Percentiles rank a stretch among this genome's conserved stretches.
Conservation (phyloP, 2,329 filamentous ascomycete genomes). For the Lachnellula suecica region DNA sequence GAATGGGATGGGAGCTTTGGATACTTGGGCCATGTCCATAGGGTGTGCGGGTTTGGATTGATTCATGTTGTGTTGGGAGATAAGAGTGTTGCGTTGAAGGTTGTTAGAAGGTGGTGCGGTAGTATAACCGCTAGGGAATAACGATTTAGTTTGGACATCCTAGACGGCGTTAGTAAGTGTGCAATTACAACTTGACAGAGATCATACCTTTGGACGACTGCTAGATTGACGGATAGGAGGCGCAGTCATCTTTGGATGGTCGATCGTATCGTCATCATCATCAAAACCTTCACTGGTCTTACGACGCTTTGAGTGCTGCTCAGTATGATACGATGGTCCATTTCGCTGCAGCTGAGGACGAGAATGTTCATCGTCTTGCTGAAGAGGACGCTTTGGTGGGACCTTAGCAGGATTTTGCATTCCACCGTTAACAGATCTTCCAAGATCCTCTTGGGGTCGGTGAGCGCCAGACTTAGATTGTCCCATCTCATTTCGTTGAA, state of each 20-base stretch:
- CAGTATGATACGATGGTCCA: conserved; percentile 64
- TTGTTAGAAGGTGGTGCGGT: conserved; percentile 49
- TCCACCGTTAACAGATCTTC: conserved; percentile 58
- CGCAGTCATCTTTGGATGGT: conserved; percentile 69
- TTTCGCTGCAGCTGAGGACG: conserved; percentile 51
- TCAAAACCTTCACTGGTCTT: conserved; percentile 70
- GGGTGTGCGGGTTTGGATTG: conserved; percentile 66
- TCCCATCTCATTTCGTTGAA: conserved; percentile 24
- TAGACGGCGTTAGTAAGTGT: conserved; percentile 41
- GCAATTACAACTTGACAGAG: not conserved
- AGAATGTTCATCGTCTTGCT: conserved; percentile 53
- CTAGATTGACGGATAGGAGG: conserved; percentile 83
- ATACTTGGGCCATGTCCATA: conserved; percentile 82
- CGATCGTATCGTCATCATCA: conserved; percentile 63
- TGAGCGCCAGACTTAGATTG: conserved; percentile 41
- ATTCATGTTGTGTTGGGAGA: conserved; percentile 62
- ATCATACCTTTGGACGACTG: conserved; percentile 46
- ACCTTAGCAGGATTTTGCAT: conserved; percentile 68
- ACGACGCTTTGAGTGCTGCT: conserved; percentile 67
- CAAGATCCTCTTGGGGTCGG: conserved; percentile 56
- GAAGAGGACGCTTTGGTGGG: conserved; percentile 71
- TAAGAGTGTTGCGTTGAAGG: conserved; percentile 57
- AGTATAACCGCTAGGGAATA: conserved; percentile 61
- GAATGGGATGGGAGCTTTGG: conserved; percentile 87
- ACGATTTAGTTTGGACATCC: conserved; percentile 60